These are phyloP conservation scores for Paecilomyces fulvus DNA, from an alignment of 2,329 filamentous ascomycete genomes.

Conservation along the genomic window DNA sequence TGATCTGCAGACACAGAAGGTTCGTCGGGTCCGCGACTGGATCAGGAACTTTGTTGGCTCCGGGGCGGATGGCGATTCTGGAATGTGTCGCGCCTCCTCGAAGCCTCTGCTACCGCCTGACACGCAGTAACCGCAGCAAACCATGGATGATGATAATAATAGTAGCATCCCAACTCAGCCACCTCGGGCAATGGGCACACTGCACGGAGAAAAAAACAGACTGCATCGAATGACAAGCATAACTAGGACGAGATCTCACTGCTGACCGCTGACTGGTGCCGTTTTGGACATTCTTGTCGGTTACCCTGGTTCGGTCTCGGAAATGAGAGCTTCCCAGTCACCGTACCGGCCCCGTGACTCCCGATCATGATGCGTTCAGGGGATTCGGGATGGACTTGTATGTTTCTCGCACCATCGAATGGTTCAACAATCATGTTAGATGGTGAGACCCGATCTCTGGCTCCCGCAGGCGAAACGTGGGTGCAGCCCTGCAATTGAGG, in stretches of 20 bases:
- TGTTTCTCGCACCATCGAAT: background rate
- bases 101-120: slow-evolving; percentile 27
- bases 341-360: background rate
- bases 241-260: no score
- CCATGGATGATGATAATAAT: background rate
- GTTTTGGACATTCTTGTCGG: background rate
- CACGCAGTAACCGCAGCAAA: slow-evolving; percentile 21
- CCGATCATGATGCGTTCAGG: background rate
- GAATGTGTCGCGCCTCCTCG: slow-evolving; percentile 11
- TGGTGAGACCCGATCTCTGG: background rate
- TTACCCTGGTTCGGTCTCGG: background rate
- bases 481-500: background rate
- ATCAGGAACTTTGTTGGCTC: slow-evolving; percentile 58
- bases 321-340: background rate
- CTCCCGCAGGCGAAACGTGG: background rate
- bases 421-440: background rate
- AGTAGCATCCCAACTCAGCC: background rate
- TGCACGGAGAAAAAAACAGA: background rate
- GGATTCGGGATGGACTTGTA: background rate
- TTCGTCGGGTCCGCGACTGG: slow-evolving; percentile 65
- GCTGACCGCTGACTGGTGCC: background rate
- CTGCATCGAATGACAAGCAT: no score
- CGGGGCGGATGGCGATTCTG: slow-evolving; percentile 18
- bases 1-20: slow-evolving; percentile 52
- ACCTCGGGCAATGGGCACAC: background rate